Base-by-base conservation (phyloP, 2,329 filamentous ascomycete genomes). In the Bertia moriformis region DNA sequence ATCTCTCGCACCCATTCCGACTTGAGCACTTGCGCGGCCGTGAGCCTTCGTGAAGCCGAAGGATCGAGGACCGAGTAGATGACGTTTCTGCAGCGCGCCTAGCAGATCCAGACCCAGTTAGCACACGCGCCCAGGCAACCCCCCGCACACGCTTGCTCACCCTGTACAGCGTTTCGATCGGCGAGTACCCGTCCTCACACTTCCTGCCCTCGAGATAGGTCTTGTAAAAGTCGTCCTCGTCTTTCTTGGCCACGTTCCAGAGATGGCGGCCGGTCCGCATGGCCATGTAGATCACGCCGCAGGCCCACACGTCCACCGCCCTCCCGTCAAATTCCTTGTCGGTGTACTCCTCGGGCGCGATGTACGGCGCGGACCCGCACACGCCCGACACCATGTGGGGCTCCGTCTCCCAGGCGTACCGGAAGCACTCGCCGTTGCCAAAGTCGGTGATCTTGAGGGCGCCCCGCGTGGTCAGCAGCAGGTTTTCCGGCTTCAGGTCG, bases 1-100 rank as follows among this genome's bases (percentile, higher is more conserved):
- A 96, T 94, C 60, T 95, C 89, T 49, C 91, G 84, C 48, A 91
- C 87, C 91, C 91, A 98, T 65, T 98, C 91, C 3, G 89, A 96
- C 62, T 94, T 94, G 52, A 96, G 76, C 41, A 96, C 86, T 63
- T 98, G 91, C 30, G 88, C 88, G 42, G 91, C 89, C 20, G 87
- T 95, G 56, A 98, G 89, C 49, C 91, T 85, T 46, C 91, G 82
- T 41, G 75, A 75, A 18, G 91, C 87, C 56, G 94, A 94, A 19
- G 91, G 91, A 54, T 98, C 91, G 36, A 98, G 72, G 46, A 98
- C 94, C 17, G 88, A 96, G 63, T 98, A 98, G 55, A 98, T 95
- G 51, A 98, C 91, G 52, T 98, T 98, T 45, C 91, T 83, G 62
- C 91, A 98, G 51, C 89, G 86, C 49, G 88, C 87, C 89, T 96